Base-by-base conservation (phyloP, 352 stramenopile species). In the Phytophthora brassicae region DNA sequence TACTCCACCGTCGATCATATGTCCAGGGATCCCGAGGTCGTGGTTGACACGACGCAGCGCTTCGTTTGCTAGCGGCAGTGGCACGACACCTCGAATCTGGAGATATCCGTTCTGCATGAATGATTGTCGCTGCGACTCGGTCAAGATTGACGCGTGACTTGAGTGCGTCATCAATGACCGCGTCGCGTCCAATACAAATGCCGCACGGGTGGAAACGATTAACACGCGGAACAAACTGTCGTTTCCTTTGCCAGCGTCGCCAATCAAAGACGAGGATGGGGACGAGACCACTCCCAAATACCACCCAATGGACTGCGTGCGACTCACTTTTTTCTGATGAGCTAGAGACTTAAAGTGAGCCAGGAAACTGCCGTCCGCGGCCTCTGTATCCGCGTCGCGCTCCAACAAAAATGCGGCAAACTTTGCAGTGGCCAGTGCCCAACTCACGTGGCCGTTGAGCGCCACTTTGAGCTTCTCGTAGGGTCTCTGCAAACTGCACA, bases 381-480 rank as follows among this genome's bases (percentile, higher is more conserved):
- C 1, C 13, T 63, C 46, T 45, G 49, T 17, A 42, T 9, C 20
- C 17, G n/a, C 48, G 29, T 68, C 75, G 6, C 68, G 54, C 61
- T 92, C 80, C 20, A 90, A 47, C 20, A 86, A 39, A 44, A 94
- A 81, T n/a, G 79, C 53, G 7, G 81, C 72, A 49, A 90, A 90
- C 72, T 90, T 94, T 23, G 83, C 75, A 14, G 79, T 67, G 2
- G 76, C 68, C 31, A 81, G 44, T n/a, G 75, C 72, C 81, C 83
- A 94, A 24, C 56, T 76, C 20, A 88, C 80, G 26, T 80, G 62
- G 29, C 75, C 77, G 26, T 86, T 91, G 23, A 90, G 76, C 31
- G 82, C 76, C 39, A 92, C 76, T n/a, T 84, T 83, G 22, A 94
- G 72, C 66, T 89, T 90, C 67, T 92, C 82, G 60, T 89, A 92